Evolutionary conservation across 2,329 filamentous ascomycete species (phyloP).

Genomic region (Acarospora socialis): DNA sequence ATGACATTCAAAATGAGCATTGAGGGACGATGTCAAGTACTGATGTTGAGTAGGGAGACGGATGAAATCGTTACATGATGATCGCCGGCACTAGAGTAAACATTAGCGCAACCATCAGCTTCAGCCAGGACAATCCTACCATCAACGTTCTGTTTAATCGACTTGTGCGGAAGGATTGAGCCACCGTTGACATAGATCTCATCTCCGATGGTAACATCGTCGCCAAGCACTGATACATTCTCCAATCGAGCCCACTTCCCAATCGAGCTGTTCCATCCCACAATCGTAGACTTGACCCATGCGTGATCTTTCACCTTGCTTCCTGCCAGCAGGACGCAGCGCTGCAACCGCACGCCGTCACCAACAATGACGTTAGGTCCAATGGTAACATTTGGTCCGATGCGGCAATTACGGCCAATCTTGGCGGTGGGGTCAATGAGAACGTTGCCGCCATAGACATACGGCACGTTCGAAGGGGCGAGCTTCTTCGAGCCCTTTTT

Average conservation of each 20-base stretch:
- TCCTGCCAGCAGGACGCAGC: slow-evolving; percentile 75
- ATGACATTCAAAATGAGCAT: too few relatives aligned
- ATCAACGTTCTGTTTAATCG: slow-evolving; percentile 96
- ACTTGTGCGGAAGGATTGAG: slow-evolving; percentile 92
- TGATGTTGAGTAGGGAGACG: too few relatives aligned
- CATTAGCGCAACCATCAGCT: slow-evolving; percentile 4
- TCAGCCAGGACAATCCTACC: slow-evolving; percentile 31
- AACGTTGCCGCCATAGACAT: slow-evolving; percentile 86
- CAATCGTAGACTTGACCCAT: slow-evolving; percentile 97
- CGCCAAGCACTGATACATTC: slow-evolving; percentile 94
- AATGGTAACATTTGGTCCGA: slow-evolving; percentile 93
- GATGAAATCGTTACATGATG: too few relatives aligned
- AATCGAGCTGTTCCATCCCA: slow-evolving; percentile 94
- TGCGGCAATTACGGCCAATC: slow-evolving; percentile 97
- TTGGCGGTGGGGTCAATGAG: slow-evolving; percentile 87
- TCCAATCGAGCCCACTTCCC: slow-evolving; percentile 92
- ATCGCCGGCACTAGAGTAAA: slow-evolving; percentile 16
- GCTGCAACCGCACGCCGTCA: slow-evolving; percentile 85
- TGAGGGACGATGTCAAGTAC: too few relatives aligned
- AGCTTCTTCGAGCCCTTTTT: slow-evolving; percentile 84
- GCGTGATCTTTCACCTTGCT: slow-evolving; percentile 97
- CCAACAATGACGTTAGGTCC: slow-evolving; percentile 84
- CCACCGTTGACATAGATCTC: slow-evolving; percentile 98
- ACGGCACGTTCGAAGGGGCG: slow-evolving; percentile 57
- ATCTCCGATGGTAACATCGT: slow-evolving; percentile 94